Conservation (phyloP, 306 rosid species). For the Dalbergia cochinchinensis region DNA sequence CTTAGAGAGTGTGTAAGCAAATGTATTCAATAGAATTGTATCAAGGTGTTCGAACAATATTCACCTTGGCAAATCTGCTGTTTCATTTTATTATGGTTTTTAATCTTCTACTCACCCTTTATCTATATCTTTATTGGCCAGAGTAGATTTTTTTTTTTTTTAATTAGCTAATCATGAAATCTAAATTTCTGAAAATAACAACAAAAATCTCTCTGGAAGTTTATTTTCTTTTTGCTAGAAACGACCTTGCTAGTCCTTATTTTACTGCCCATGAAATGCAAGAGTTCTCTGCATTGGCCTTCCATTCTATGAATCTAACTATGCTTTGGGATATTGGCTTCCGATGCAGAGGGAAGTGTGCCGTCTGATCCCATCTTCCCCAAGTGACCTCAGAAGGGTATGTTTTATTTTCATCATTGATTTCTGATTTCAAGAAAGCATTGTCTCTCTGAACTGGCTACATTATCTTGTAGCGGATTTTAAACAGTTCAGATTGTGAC, state of each 20-base stretch:
- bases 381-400: slow-evolving; percentile 78
- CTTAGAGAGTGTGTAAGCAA: background rate
- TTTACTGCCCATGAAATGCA: background rate
- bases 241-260: background rate
- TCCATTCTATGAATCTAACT: slow-evolving; percentile 23
- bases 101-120: background rate
- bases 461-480: background rate
- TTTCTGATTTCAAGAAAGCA: slow-evolving; percentile 25
- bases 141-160: background rate
- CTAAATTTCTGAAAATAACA: slow-evolving; percentile 4
- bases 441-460: background rate
- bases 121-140: background rate
- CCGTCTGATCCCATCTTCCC: slow-evolving; percentile 80
- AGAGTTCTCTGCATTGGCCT: background rate
- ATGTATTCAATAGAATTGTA: slow-evolving; percentile 8
- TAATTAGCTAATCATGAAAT: background rate
- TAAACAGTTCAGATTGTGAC: slow-evolving; percentile 2
- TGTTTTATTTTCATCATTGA: slow-evolving; percentile 45
- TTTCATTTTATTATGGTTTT: background rate
- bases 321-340: slow-evolving; percentile 40
- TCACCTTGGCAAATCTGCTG: background rate
- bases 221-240: background rate
- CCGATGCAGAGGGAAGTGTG: slow-evolving; percentile 90
- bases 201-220: background rate
- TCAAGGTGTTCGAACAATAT: background rate